Evolutionary conservation across 2,329 filamentous ascomycete species (phyloP).

Genomic region (Scedosporium apiospermum): DNA sequence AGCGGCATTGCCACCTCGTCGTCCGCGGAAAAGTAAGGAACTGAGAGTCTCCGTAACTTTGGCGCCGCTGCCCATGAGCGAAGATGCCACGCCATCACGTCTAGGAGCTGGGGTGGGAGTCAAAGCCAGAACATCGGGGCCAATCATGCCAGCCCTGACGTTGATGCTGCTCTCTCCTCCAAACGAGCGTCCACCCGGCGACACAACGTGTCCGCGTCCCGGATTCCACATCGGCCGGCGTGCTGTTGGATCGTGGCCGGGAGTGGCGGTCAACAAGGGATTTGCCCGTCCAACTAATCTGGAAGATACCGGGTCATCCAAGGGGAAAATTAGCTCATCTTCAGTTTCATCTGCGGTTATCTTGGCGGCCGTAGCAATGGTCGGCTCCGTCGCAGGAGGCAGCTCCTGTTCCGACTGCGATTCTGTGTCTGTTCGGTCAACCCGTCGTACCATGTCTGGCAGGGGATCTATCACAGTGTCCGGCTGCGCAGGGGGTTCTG

Average conservation of each 20-base stretch:
- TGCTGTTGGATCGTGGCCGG: not conserved
- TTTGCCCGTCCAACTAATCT: not conserved
- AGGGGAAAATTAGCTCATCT: no score
- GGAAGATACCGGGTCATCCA: not conserved
- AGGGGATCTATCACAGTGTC: not conserved
- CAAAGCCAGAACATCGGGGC: not conserved
- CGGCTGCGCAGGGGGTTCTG: not conserved
- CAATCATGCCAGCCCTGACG: not conserved
- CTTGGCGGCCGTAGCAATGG: not conserved
- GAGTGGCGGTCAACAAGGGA: not conserved
- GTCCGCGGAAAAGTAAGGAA: not conserved
- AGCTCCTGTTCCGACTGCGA: not conserved
- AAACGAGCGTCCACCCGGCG: not conserved
- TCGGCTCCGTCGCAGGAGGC: not conserved
- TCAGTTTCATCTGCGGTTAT: no score
- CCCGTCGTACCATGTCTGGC: not conserved
- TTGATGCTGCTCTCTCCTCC: not conserved
- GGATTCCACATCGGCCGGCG: not conserved
- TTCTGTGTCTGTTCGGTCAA: not conserved
- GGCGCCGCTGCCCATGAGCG: not conserved
- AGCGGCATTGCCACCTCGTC: no score
- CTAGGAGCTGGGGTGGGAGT: not conserved
- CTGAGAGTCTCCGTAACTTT: not conserved
- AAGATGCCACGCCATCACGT: not conserved
- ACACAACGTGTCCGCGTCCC: not conserved